Percentiles rank a stretch among this genome's conserved stretches.
These are phyloP conservation scores for Hypoxylon sp. DNA, from an alignment of 2,329 filamentous ascomycete species.

Conservation along the genomic window DNA sequence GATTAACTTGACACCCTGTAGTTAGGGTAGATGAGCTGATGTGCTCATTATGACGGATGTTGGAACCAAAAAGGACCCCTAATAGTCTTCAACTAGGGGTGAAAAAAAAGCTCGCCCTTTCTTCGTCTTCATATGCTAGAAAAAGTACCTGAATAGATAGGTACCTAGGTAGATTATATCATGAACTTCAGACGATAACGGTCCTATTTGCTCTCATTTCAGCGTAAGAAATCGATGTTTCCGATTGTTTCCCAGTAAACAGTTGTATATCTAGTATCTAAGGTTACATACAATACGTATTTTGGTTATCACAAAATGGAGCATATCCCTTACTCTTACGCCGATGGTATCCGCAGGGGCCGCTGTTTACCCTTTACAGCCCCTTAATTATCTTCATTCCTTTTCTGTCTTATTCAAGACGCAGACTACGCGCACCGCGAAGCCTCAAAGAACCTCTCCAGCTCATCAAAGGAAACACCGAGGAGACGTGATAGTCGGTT, in stretches of 20 bases:
- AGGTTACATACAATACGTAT: neutral
- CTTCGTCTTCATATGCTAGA: neutral
- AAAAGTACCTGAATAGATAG: too few relatives aligned
- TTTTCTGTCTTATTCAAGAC: neutral
- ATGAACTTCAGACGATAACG: too few relatives aligned
- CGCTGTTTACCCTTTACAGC: neutral
- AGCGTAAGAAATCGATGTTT: neutral
- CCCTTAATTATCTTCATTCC: neutral
- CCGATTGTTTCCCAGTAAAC: neutral
- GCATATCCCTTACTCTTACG: neutral
- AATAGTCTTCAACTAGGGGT: neutral
- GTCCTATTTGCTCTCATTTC: too few relatives aligned
- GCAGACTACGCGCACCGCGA: slow-evolving; percentile 29
- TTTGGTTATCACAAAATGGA: neutral
- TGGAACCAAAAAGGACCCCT: neutral
- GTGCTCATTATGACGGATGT: neutral
- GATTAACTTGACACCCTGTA: neutral
- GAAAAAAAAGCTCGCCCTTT: neutral
- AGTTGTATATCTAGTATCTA: neutral
- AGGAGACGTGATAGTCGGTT: slow-evolving; percentile 52
- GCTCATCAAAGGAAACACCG: slow-evolving; percentile 51
- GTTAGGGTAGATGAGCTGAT: neutral
- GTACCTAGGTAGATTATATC: too few relatives aligned
- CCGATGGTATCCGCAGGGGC: neutral
- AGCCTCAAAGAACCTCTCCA: slow-evolving; percentile 52